These are phyloP conservation scores for Nannochloropsis granulata DNA, from an alignment of 108 stramenopile genomes.

Conservation along the genomic window DNA sequence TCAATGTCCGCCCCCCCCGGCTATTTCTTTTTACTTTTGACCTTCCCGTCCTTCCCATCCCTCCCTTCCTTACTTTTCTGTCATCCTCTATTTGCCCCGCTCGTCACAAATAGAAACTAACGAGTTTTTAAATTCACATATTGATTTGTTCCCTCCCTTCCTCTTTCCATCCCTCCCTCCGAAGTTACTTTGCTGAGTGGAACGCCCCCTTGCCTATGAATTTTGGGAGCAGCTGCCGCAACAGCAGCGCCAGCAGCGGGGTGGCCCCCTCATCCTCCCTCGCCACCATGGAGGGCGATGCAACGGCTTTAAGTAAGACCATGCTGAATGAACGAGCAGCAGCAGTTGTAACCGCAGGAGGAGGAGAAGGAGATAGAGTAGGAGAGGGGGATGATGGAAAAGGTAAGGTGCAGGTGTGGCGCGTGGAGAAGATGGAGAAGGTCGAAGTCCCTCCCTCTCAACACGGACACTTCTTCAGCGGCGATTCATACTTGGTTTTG, in stretches of 20 bases:
- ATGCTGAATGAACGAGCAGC: neutral
- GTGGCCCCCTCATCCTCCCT: no score
- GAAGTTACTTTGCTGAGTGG: conserved; percentile 20
- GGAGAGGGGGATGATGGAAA: conserved; percentile 28
- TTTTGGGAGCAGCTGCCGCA: neutral
- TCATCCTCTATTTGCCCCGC: no score
- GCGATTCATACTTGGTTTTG: conserved; percentile 42
- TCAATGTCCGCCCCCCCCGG: neutral
- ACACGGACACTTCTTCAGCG: conserved; percentile 44
- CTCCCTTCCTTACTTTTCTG: neutral
- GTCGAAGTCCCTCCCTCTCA: neutral
- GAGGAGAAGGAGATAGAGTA: conserved; percentile 20
- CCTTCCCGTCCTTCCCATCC: neutral
- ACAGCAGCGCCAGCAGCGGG: neutral
- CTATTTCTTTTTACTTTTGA: neutral
- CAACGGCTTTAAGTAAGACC: neutral
- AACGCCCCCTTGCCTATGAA: conserved; percentile 20
- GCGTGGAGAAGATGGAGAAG: conserved; percentile 22
- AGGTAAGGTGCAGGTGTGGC: conserved; percentile 30
- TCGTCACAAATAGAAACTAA: no score
- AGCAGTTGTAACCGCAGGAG: neutral
- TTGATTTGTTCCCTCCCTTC: neutral
- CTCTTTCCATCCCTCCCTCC: no score
- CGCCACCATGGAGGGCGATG: no score
- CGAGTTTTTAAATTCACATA: no score